Evolutionary conservation across 2,329 filamentous ascomycete species (phyloP).

Genomic region (Penicillium verrucosum): DNA sequence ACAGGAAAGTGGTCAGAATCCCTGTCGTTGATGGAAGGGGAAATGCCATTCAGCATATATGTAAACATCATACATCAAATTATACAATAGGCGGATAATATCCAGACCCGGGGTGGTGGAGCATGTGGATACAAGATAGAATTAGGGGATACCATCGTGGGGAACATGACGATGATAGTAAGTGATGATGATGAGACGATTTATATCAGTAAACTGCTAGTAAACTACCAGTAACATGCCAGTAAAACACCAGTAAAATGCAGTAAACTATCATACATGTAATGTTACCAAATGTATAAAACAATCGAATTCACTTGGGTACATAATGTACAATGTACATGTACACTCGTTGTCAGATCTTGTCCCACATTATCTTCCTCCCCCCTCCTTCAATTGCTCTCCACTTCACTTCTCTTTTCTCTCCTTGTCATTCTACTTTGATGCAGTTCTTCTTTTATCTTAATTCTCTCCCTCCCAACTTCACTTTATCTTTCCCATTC

Average conservation of each 20-base stretch:
- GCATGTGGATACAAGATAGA: constrained; percentile 9
- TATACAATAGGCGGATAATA: constrained; percentile 4
- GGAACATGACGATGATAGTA: constrained; percentile 9
- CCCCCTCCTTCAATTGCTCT: constrained; percentile 5
- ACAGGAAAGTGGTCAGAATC: constrained; percentile 5
- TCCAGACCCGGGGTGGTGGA: constrained; percentile 7
- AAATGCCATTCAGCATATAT: neutral
- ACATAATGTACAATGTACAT: neutral
- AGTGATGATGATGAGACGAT: constrained; percentile 16
- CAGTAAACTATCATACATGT: neutral
- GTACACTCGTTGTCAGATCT: constrained; percentile 1
- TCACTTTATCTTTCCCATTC: constrained; percentile 4
- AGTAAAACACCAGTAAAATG: no score
- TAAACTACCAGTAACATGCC: no score
- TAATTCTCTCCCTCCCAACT: neutral
- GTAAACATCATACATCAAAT: neutral
- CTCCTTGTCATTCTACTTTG: constrained; percentile 1
- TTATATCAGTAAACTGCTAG: neutral
- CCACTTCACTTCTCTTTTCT: constrained; percentile 3
- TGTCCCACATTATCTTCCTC: constrained; percentile 13
- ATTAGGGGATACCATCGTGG: neutral
- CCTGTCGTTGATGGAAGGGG: neutral
- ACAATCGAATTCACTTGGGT: constrained; percentile 1
- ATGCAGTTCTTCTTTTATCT: neutral
- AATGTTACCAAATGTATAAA: neutral